Base-by-base conservation (phyloP, 345 rosid species). In the Salix brachista region DNA sequence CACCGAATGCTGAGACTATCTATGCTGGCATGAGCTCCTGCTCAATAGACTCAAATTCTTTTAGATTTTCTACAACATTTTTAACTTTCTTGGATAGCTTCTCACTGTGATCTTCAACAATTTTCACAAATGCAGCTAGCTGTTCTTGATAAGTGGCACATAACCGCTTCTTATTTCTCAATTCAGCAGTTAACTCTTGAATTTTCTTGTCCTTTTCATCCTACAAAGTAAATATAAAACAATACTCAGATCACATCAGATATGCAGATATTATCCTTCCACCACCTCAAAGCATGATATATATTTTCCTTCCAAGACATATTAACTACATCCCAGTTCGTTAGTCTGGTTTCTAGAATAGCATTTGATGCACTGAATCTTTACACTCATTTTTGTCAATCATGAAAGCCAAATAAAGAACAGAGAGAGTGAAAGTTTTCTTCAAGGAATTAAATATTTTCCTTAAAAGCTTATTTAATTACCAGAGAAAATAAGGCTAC, bases 201-300 rank as follows among this genome's bases (percentile, higher is more conserved):
- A 91, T 89, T 46, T 77, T 88, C 84, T 87, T 90, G 74, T 88
- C 96, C 80, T 91, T 91, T 50, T 86, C 92, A 48, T 86, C 92
- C 91, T 89, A 80, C 25, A 58, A 70, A 64, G 44, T 48, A 37
- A 60, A 70, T 4, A 71, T 58, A 25, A 30, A 50, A 26, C 8
- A n/a, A 17, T 17, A 13, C 44, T 74, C 48, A 65, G 77, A 34
- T 7, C 18, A 52, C 37, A 16, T 16, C 34, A 16, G 18, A 23
- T 62, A 23, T 62, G 18, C 66, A 62, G 6, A 62, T 18, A 52
- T 52, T 19, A 32, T 21, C 32, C 41, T 28, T 52, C 34, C 46
- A 54, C 28, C 37, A 11, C 34, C 21, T 52, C 34, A 32, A 54
- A 8, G 44, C 46, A 52, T 54, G 21, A 54, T 14, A 64, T 14